Conservation (phyloP, 1,284 basidiomycete species). For the Lignosus rhinocerotis region DNA sequence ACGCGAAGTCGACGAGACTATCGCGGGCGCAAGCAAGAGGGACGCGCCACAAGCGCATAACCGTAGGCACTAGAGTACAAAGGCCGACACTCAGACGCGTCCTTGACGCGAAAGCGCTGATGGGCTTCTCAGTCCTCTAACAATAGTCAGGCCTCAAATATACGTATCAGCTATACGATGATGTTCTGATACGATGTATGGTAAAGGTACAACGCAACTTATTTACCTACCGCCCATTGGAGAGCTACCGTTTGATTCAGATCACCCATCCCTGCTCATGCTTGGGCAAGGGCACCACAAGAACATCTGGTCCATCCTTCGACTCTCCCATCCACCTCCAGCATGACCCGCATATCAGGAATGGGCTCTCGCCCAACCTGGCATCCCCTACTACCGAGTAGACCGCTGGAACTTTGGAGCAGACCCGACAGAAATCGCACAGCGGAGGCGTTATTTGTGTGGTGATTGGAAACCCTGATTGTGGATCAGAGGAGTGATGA, state of each 20-base stretch:
- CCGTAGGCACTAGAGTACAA: too few species aligned
- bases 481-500: slow-evolving; percentile 54
- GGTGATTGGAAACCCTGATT: slow-evolving; percentile 62
- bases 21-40: neutral
- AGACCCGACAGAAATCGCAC: slow-evolving; percentile 65
- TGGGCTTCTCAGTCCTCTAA: too few species aligned
- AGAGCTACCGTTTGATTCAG: neutral
- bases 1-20: neutral
- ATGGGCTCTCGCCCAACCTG: slow-evolving; percentile 75
- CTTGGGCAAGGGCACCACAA: slow-evolving; percentile 53
- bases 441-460: slow-evolving; percentile 62
- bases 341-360: slow-evolving; percentile 67
- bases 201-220: too few species aligned
- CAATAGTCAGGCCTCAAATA: too few species aligned
- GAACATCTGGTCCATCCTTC: slow-evolving; percentile 38
- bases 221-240: too few species aligned
- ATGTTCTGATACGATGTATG: too few species aligned
- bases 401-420: slow-evolving; percentile 66
- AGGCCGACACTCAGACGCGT: neutral
- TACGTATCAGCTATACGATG: too few species aligned
- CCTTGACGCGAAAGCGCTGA: neutral
- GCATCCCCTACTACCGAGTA: slow-evolving; percentile 68
- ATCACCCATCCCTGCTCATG: slow-evolving; percentile 39
- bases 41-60: neutral
- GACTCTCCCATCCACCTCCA: slow-evolving; percentile 69